Evolutionary conservation across 2,329 filamentous ascomycete species (phyloP), one percentile per base, ranked within the genome.

Genomic region (Diaporthe amygdali): DNA sequence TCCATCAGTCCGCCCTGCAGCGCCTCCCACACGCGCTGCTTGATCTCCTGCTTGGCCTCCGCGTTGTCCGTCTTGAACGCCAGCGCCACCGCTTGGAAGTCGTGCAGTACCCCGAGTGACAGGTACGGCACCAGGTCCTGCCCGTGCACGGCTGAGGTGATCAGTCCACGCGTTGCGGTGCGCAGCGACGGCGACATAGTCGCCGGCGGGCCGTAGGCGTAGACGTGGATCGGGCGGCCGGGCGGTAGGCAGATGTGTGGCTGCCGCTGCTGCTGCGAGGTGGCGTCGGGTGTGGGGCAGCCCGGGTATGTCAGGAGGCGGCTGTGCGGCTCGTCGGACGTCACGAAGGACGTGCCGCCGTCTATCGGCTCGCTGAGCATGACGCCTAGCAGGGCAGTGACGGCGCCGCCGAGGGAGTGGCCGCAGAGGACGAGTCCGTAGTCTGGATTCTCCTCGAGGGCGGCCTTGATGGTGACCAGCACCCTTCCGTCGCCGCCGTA

Each of bases 201-300:
- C 0, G 92, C 89, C 0, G 93, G 92, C 2, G 93, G 91, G 0
- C 93, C 93, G 78, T 94, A 95, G 8, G 93, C 91, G 78, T 94
- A 95, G 15, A 94, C 93, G 75, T 95, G 93, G 25, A 95, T 92
- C 3, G 92, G 91, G 0, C 93, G 88, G 20, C 91, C 90, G 0
- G 91, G 76, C 0, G 93, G 93, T 0, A 95, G 85, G 22, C 84
- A 86, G 39, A 90, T 80, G 44, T 68, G 52, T 25, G 51, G 54
- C 17, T 15, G 22, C 83, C 9, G 15, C 6, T 49, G 20, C 37
- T 59, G 59, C 59, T 12, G 30, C 7, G 8, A 8, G 30, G 59
- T 34, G 30, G 59, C 14, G 17, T 44, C 49, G 80, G 44, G 66
- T 41, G 70, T 71, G 39, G 46, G 71, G 67, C n/a, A 74, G 64